Evolutionary conservation across 306 rosid genomes (phyloP), one percentile per base, ranked within the genome.

Genomic region (Cucurbita ficifolia): DNA sequence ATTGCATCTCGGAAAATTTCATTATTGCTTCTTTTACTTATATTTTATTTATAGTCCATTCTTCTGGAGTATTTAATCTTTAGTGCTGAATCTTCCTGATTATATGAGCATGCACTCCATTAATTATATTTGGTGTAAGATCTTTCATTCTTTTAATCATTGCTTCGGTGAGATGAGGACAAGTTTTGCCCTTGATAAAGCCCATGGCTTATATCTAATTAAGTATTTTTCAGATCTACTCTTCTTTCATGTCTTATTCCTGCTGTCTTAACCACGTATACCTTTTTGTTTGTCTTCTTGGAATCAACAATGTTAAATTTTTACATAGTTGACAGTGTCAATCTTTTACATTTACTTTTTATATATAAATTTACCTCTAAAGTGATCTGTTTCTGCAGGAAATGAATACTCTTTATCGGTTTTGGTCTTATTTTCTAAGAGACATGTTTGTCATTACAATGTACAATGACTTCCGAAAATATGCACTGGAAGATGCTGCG

Each of bases 381-480:
- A 78, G 60, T 58, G 51, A 38, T 43, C 71, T 58, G 75, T 50
- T 33, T 51, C 46, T 81, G 88, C 96, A 91, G 97, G 97, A 94
- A 89, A 91, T 94, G 99, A 94, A 94, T 81, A 91, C 96, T 45
- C 75, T 94, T 17, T 94, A 94, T 79, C 75, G 97, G 42, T 91
- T 91, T 84, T 91, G 99, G 97, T 89, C 85, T 60, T 91, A 86
- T 87, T 94, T 89, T 80, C 91, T 94, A 61, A 84, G 99, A 79
- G 80, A 85, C 83, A 18, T 83, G 90, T 94, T 94, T 80, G 85
- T 82, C 68, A 81, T 79, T 75, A 85, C 92, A 9, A 94, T 94
- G 97, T 91, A 94, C 70, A 76, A 88, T 4, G 96, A 94, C 75
- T 94, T 94, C 78, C 87, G 77, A 81, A 94, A 88, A 79, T 82